Base-by-base conservation (phyloP, 2,329 filamentous ascomycete species). In the Achaetomium macrosporum region DNA sequence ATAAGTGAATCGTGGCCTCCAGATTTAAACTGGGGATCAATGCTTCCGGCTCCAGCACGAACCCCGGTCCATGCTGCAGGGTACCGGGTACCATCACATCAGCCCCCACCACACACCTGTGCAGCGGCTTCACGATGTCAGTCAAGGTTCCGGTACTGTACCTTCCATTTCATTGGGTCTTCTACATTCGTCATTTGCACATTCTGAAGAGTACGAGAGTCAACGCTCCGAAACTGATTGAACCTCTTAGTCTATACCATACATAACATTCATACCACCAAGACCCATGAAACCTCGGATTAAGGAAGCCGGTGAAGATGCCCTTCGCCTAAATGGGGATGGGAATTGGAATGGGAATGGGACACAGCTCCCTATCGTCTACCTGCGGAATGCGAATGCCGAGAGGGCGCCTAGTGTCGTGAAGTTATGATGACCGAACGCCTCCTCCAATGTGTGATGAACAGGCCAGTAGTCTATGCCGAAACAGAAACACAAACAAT, bases 1-100 rank as follows among this genome's bases (percentile, higher is more conserved):
- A 20, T 49, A 63, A 56, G 57, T 63, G 62, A 68, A 68, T 68
- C 66, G 67, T 69, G 67, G 67, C 67, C 67, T 69, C 64, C 59
- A 68, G 66, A 66, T 61, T 12, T 58, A 55, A 54, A 57, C 59
- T 59, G 58, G 61, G 63, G 61, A n/a, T 60, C 58, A 42, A 60
- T 61, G 60, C 60, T 62, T 54, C 54, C 20, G n/a, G 46, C n/a
- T 10, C 46, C 46, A 29, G 41, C 35, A 16, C n/a, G 35, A 29
- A 42, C 16, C 37, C 42, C n/a, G 31, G 35, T 44, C 35, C 10
- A 35, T n/a, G 17, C 19, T 9, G 17, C 17, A 29, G 5, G 31
- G 30, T 19, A 35, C 42, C 9, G 15, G 16, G 5, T 9, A 30
- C 41, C 33, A 12, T 12, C 33, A 35, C 10, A 5, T 35, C 33